phyloP scores from a whole-genome alignment of 1,284 basidiomycete genomes.

The Ceratobasidium sp. region DNA sequence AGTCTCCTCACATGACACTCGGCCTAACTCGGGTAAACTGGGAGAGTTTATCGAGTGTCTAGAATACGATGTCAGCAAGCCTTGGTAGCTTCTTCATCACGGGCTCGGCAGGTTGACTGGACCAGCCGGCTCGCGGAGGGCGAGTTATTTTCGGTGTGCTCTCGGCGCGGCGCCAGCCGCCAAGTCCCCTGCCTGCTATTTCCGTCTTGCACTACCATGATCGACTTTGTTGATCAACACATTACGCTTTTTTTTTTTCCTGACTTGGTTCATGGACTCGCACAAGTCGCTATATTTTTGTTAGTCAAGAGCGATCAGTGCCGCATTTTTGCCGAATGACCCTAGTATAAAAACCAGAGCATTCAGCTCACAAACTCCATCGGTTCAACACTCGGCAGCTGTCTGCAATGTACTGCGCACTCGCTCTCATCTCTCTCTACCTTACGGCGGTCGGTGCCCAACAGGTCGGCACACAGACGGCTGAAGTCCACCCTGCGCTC shows the following conservation, averaged over 20 bases:
- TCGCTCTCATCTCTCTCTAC: slow-evolving; percentile 46
- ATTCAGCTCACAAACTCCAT: slow-evolving; percentile 10
- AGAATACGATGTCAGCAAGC: neutral
- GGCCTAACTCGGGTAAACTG: slow-evolving; percentile 21
- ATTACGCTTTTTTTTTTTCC: neutral
- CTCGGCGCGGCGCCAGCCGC: slow-evolving; percentile 26
- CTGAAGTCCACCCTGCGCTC: slow-evolving; percentile 47
- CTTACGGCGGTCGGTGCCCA: slow-evolving; percentile 45
- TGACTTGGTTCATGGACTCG: neutral
- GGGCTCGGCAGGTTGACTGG: neutral
- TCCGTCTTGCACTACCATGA: neutral
- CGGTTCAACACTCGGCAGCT: too few species aligned
- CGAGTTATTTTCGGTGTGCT: slow-evolving; percentile 27
- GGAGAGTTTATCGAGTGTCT: slow-evolving; percentile 15
- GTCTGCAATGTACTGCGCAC: slow-evolving; percentile 33
- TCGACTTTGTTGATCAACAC: neutral
- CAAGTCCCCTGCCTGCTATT: neutral
- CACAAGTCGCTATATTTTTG: neutral
- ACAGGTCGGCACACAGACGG: slow-evolving; percentile 46
- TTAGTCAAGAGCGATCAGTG: neutral
- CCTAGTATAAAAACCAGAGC: slow-evolving; percentile 11
- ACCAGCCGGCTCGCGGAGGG: neutral
- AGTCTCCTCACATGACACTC: neutral
- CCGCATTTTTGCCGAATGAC: slow-evolving; percentile 35
- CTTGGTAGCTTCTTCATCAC: neutral